Conservation (phyloP, 352 stramenopile species). For the Phytophthora europaea region DNA sequence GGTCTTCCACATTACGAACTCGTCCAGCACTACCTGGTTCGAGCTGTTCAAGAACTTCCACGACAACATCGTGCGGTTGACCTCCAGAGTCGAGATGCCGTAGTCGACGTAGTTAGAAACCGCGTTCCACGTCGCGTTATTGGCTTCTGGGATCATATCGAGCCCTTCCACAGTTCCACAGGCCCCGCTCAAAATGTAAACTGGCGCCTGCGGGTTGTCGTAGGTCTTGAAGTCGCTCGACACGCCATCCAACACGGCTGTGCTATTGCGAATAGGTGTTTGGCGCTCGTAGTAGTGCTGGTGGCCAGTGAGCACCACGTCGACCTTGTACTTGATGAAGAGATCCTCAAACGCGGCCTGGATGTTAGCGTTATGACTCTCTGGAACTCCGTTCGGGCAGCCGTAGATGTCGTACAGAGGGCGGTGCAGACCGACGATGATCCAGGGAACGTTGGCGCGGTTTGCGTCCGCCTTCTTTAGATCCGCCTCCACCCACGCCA, state of each 20-base stretch:
- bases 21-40: constrained; percentile 38
- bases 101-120: constrained; percentile 42
- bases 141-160: constrained; percentile 23
- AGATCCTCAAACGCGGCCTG: constrained; percentile 56
- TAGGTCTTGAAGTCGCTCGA: constrained; percentile 43
- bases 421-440: constrained; percentile 67
- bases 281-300: constrained; percentile 53
- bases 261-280: constrained; percentile 32
- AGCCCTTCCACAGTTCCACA: constrained; percentile 43
- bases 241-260: constrained; percentile 34
- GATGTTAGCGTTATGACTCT: constrained; percentile 49
- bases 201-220: constrained; percentile 42
- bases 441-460: constrained; percentile 54
- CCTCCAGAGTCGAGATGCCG: constrained; percentile 43
- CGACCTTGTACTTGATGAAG: constrained; percentile 58
- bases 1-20: constrained; percentile 51
- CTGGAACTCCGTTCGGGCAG: constrained; percentile 31
- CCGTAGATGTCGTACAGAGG: constrained; percentile 43
- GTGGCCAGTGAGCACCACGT: constrained; percentile 51
- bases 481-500: constrained; percentile 62
- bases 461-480: constrained; percentile 57
- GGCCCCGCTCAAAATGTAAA: constrained; percentile 49
- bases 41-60: constrained; percentile 50
- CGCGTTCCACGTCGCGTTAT: constrained; percentile 42
- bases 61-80: constrained; percentile 40